A percentile compares a stretch with the other conserved stretches of the same genome.
These are phyloP conservation scores for Epichloe sibirici DNA, from an alignment of 2,329 filamentous ascomycete genomes.

Conservation along the genomic window DNA sequence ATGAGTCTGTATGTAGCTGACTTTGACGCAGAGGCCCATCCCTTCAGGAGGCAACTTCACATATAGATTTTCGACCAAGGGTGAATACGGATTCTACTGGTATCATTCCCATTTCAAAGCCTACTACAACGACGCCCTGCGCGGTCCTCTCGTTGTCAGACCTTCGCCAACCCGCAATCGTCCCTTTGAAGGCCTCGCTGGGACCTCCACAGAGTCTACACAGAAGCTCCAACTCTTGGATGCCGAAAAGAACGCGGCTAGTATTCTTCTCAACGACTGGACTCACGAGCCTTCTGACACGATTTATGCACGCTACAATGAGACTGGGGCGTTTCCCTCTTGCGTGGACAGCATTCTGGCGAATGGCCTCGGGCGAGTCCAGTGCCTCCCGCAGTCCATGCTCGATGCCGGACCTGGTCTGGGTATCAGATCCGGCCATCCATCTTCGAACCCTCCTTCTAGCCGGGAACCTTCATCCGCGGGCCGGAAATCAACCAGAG, in stretches of 20 bases:
- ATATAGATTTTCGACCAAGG: conserved; percentile 1
- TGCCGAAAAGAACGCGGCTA: not conserved
- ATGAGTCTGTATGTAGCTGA: not conserved
- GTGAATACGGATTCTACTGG: conserved; percentile 6
- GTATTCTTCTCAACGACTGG: conserved; percentile 5
- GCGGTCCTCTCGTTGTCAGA: conserved; percentile 1
- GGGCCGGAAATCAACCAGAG: not conserved
- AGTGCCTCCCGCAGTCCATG: conserved; percentile 1
- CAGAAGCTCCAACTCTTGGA: not conserved
- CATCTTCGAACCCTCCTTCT: too few relatives aligned
- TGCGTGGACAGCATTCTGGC: conserved; percentile 5
- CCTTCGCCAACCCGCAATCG: conserved; percentile 1
- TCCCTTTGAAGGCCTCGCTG: not conserved
- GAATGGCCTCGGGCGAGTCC: conserved; percentile 1
- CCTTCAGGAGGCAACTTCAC: conserved; percentile 2
- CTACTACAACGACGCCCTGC: conserved; percentile 6
- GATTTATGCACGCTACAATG: not conserved
- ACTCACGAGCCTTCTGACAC: conserved; percentile 2
- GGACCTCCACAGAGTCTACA: not conserved
- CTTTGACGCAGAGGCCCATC: not conserved
- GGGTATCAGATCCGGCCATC: not conserved
- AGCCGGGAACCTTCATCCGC: too few relatives aligned
- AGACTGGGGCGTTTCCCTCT: not conserved
- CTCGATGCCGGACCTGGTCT: not conserved
- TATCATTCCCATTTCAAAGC: conserved; percentile 6